Conservation (phyloP, 108 stramenopile species). For the Asterionellopsis glacialis region DNA sequence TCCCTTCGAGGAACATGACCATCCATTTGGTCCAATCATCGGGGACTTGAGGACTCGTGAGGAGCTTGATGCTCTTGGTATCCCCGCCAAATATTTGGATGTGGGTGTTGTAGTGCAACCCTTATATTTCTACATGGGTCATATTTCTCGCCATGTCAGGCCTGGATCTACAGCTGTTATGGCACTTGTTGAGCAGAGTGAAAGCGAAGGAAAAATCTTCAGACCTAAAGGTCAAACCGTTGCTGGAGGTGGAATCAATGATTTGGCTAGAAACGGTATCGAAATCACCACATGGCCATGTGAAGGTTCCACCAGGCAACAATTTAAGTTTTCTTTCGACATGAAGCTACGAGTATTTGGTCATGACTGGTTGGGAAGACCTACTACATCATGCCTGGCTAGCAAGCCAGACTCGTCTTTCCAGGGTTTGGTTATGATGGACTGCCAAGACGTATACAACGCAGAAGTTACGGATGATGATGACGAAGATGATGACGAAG, state of each 20-base stretch:
- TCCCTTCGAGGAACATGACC: conserved; percentile 52
- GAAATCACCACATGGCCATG: conserved; percentile 84
- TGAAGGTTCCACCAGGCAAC: conserved; percentile 84
- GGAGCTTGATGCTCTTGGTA: conserved; percentile 73
- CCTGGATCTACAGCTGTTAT: conserved; percentile 63
- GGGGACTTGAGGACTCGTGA: conserved; percentile 74
- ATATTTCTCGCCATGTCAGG: conserved; percentile 78
- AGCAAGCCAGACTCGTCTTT: conserved; percentile 37
- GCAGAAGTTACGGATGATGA: too few relatives aligned
- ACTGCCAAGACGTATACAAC: conserved; percentile 48
- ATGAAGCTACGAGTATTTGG: conserved; percentile 63
- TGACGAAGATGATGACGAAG: too few relatives aligned
- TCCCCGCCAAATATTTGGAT: conserved; percentile 68
- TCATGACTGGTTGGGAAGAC: conserved; percentile 73
- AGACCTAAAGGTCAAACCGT: conserved; percentile 52
- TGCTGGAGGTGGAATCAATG: conserved; percentile 76
- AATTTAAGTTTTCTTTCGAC: conserved; percentile 43
- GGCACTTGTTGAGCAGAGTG: conserved; percentile 46
- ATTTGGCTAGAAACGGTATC: conserved; percentile 75
- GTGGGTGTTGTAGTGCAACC: conserved; percentile 75
- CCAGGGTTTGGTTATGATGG: conserved; percentile 38
- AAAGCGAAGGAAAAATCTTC: conserved; percentile 44
- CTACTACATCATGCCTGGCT: conserved; percentile 61
- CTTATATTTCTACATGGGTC: conserved; percentile 88
- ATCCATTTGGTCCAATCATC: conserved; percentile 47